Conservation (phyloP, 768 basidiomycete genomes). For the Hemileccinum impolitum region DNA sequence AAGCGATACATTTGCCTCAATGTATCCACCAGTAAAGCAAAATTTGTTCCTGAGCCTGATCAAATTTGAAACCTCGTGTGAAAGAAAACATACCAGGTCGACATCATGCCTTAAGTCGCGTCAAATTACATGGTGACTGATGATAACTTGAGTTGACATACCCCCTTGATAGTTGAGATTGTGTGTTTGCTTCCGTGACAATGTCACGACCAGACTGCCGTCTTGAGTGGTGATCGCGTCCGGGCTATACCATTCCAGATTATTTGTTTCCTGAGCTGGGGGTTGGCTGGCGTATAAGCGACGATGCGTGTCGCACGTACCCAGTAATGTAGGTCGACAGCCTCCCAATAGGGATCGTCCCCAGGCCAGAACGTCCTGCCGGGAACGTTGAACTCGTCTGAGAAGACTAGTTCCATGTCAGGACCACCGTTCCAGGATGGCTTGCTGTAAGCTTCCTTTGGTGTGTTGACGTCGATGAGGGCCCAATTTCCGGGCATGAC, state of each 20-base stretch:
- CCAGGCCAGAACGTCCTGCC: constrained; percentile 78
- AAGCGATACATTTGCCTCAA: constrained; percentile 61
- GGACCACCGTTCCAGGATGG: constrained; percentile 57
- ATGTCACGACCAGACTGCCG: constrained; percentile 50
- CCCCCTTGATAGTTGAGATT: constrained; percentile 45
- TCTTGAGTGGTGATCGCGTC: constrained; percentile 47
- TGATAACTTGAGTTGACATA: constrained; percentile 16
- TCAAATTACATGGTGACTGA: constrained; percentile 24
- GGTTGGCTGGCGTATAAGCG: constrained; percentile 31
- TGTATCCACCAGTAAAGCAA: constrained; percentile 81
- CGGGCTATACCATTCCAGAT: constrained; percentile 60
- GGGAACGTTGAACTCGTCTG: constrained; percentile 77
- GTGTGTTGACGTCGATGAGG: constrained; percentile 58
- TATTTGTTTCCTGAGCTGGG: constrained; percentile 36
- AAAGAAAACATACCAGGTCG: constrained; percentile 32
- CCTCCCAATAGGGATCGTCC: constrained; percentile 86
- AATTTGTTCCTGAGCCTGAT: constrained; percentile 70
- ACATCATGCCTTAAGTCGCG: constrained; percentile 46
- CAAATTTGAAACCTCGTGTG: constrained; percentile 2
- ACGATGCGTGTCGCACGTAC: constrained; percentile 27
- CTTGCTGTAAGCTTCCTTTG: constrained; percentile 52
- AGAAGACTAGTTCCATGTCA: constrained; percentile 60
- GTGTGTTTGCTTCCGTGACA: constrained; percentile 44
- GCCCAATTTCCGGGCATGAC: constrained; percentile 51
- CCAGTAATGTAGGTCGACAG: constrained; percentile 41